A percentile compares a stretch with the other conserved stretches of the same genome.
Conservation (phyloP, 2,329 filamentous ascomycete genomes). For the Nigrospora sphaerica region DNA sequence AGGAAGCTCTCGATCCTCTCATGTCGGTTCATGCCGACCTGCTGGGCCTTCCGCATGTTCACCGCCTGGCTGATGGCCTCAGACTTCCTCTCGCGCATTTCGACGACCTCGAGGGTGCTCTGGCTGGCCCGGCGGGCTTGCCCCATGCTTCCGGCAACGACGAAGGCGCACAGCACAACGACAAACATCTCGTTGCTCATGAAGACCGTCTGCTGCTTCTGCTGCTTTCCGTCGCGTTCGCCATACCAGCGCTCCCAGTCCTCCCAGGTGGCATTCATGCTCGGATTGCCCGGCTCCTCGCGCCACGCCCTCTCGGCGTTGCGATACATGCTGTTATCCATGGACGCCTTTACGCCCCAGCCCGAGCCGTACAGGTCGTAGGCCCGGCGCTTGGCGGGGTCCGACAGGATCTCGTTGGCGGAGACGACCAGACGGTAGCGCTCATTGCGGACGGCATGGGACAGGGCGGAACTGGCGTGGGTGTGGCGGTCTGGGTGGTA, state of each 20-base stretch:
- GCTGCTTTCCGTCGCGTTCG: constrained; percentile 34
- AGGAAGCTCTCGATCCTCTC: constrained; percentile 73
- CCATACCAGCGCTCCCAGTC: constrained; percentile 86
- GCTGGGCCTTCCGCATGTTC: constrained; percentile 43
- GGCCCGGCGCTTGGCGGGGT: constrained; percentile 62
- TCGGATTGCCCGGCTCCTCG: constrained; percentile 36
- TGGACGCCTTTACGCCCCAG: constrained; percentile 35
- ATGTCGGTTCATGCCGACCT: constrained; percentile 46
- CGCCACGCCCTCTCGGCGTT: constrained; percentile 42
- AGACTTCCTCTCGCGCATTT: constrained; percentile 60
- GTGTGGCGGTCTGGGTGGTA: constrained; percentile 80
- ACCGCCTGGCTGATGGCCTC: constrained; percentile 57
- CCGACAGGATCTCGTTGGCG: constrained; percentile 81
- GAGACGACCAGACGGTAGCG: constrained; percentile 67
- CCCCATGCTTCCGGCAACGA: constrained; percentile 61
- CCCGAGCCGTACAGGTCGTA: constrained; percentile 45
- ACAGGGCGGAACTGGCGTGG: constrained; percentile 19
- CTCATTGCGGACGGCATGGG: constrained; percentile 56
- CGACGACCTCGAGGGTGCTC: constrained; percentile 55
- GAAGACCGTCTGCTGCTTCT: constrained; percentile 50
- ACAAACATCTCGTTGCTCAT: constrained; percentile 78
- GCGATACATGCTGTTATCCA: constrained; percentile 26
- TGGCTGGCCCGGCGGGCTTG: constrained; percentile 65
- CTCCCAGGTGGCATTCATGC: constrained; percentile 88
- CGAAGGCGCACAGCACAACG: constrained; percentile 61